Conservation (phyloP, 2,329 filamentous ascomycete genomes). For the Emergomyces orientalis region DNA sequence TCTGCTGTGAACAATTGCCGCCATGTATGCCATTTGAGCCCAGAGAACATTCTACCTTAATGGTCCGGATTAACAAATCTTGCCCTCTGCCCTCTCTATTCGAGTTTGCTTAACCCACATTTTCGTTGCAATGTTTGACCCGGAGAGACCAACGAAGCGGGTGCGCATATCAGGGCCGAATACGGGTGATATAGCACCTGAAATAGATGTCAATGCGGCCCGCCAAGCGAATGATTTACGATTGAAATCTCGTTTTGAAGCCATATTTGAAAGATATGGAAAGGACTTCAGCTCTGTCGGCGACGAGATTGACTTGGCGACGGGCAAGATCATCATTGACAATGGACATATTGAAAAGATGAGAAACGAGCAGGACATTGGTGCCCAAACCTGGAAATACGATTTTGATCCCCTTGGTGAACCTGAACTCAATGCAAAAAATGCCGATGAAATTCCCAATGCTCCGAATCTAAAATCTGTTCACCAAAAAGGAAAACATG, state of each 20-base stretch:
- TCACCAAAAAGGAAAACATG: background rate
- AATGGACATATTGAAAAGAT: conserved; percentile 73
- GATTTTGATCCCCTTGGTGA: conserved; percentile 19
- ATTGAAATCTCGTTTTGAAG: conserved; percentile 75
- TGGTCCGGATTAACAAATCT: background rate
- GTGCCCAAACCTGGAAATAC: conserved; percentile 21
- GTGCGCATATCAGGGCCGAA: conserved; percentile 39
- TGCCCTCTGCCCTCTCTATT: too few species aligned
- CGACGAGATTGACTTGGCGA: conserved; percentile 80
- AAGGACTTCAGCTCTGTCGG: conserved; percentile 73
- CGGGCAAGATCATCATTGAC: conserved; percentile 74
- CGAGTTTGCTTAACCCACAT: background rate
- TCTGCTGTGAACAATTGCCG: background rate
- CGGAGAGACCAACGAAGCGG: conserved; percentile 45
- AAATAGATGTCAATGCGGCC: conserved; percentile 44
- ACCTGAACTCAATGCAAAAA: background rate
- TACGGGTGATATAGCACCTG: background rate
- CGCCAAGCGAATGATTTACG: conserved; percentile 59
- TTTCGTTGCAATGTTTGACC: conserved; percentile 11
- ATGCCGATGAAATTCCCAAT: background rate
- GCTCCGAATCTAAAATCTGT: background rate
- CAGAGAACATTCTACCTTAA: too few species aligned
- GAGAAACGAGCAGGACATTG: conserved; percentile 47
- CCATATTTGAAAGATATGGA: conserved; percentile 81
- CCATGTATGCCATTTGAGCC: background rate